A percentile compares a stretch with the other conserved stretches of the same genome.
These are phyloP conservation scores for Simplicillium aogashimaense DNA, from an alignment of 2,329 filamentous ascomycete genomes.

Conservation along the genomic window DNA sequence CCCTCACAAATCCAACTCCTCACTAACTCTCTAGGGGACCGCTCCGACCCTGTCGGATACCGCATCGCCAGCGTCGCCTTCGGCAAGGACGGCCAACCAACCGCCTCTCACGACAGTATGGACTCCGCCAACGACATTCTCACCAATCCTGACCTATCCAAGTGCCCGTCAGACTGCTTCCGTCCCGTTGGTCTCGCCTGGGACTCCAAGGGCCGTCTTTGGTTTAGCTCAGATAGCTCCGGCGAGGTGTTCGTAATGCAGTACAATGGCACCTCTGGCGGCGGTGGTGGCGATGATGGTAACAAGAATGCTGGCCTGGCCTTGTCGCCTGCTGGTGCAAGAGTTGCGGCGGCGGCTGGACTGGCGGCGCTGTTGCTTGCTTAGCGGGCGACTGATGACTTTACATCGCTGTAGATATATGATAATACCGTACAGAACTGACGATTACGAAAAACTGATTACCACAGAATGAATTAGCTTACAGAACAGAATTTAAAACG, in stretches of 20 bases:
- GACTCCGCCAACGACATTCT: slow-evolving; percentile 42
- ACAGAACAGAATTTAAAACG: no score
- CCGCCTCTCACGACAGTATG: slow-evolving; percentile 27
- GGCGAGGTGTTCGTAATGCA: slow-evolving; percentile 55
- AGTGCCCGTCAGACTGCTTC: slow-evolving; percentile 51
- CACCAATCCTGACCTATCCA: slow-evolving; percentile 38
- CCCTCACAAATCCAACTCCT: neutral
- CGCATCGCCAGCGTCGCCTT: slow-evolving; percentile 31
- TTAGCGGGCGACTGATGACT: no score
- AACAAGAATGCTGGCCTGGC: slow-evolving; percentile 3
- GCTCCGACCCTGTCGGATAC: slow-evolving; percentile 34
- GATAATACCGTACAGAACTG: no score
- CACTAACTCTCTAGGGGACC: slow-evolving; percentile 24
- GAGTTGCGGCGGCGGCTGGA: slow-evolving; percentile 7
- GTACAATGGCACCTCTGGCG: slow-evolving; percentile 5
- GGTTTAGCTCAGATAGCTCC: slow-evolving; percentile 51
- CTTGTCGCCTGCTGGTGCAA: slow-evolving; percentile 10
- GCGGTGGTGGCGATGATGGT: slow-evolving; percentile 6
- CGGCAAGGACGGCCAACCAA: slow-evolving; percentile 27
- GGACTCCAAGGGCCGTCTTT: slow-evolving; percentile 43
- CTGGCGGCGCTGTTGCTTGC: no score
- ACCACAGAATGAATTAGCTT: no score
- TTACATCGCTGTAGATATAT: no score
- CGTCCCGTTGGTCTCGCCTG: slow-evolving; percentile 50
- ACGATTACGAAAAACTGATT: no score